phyloP scores from a whole-genome alignment of 495 filamentous ascomycete genomes.

The Chaetomium tenue region DNA sequence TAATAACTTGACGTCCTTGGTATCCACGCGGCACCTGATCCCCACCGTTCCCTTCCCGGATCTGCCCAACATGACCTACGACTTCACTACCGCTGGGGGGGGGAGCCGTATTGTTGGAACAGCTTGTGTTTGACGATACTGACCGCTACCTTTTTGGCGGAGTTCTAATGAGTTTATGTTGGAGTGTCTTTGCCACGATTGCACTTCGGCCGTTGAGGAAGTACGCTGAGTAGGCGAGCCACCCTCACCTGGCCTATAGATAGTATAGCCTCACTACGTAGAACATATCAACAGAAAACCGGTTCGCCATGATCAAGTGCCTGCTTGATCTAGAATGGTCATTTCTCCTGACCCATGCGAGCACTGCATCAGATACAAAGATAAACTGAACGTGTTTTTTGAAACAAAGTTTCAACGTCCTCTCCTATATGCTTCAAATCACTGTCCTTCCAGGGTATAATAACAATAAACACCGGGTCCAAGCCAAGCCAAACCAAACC shows the following conservation, averaged over 20 bases:
- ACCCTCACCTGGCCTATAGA: too few species aligned
- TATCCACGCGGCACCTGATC: too few species aligned
- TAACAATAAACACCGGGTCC: slow-evolving; percentile 1
- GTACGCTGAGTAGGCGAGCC: too few species aligned
- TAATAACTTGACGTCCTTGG: too few species aligned
- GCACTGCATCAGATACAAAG: background rate
- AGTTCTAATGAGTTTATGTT: too few species aligned
- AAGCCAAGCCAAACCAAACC: slow-evolving; percentile 3
- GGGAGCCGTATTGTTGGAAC: slow-evolving; percentile 53
- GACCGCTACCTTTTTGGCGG: slow-evolving; percentile 38
- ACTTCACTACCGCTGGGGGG: slow-evolving; percentile 53
- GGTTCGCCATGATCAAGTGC: too few species aligned
- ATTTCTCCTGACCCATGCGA: too few species aligned
- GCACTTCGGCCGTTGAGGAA: too few species aligned
- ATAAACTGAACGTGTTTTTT: background rate
- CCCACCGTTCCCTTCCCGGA: slow-evolving; percentile 21
- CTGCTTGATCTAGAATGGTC: too few species aligned
- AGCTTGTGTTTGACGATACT: slow-evolving; percentile 53
- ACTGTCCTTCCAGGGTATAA: slow-evolving; percentile 9
- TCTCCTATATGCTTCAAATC: background rate
- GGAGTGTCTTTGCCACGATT: too few species aligned
- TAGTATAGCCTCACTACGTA: too few species aligned
- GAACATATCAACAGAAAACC: too few species aligned
- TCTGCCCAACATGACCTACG: slow-evolving; percentile 53
- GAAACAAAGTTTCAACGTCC: background rate